These are phyloP conservation scores for Lachnellula arida DNA, from an alignment of 2,329 filamentous ascomycete genomes.

Conservation along the genomic window DNA sequence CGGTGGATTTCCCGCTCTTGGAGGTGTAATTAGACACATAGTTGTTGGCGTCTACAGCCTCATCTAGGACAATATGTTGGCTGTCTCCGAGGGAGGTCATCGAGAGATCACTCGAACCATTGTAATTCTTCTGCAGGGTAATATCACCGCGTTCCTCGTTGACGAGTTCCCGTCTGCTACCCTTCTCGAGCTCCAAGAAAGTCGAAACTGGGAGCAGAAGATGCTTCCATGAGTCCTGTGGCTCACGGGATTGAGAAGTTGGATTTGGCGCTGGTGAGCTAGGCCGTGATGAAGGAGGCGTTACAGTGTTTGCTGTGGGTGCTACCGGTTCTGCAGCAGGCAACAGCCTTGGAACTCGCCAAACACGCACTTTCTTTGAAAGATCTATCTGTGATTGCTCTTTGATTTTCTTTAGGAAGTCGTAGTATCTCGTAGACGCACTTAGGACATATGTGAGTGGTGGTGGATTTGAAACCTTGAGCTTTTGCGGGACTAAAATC, in stretches of 20 bases:
- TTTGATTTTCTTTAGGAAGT: constrained; percentile 76
- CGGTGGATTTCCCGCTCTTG: constrained; percentile 17
- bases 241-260: constrained; percentile 13
- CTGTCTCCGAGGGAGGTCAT: constrained; percentile 65
- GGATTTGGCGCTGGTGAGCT: constrained; percentile 20
- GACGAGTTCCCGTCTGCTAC: constrained; percentile 59
- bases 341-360: constrained; percentile 27
- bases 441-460: constrained; percentile 68
- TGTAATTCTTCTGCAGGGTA: constrained; percentile 71
- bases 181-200: constrained; percentile 58
- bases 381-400: constrained; percentile 60
- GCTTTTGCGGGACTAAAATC: constrained; percentile 50
- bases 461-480: constrained; percentile 56
- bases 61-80: constrained; percentile 78
- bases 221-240: constrained; percentile 37
- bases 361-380: constrained; percentile 67
- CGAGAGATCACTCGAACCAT: constrained; percentile 64
- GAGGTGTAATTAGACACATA: constrained; percentile 50
- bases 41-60: constrained; percentile 56
- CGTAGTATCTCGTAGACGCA: constrained; percentile 62
- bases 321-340: constrained; percentile 30
- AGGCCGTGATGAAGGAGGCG: constrained; percentile 32
- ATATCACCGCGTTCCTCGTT: constrained; percentile 55
- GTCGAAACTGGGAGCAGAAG: constrained; percentile 47
- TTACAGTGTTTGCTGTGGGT: constrained; percentile 39